Conservation (phyloP, 2,329 filamentous ascomycete genomes). For the Neonectria ditissima region DNA sequence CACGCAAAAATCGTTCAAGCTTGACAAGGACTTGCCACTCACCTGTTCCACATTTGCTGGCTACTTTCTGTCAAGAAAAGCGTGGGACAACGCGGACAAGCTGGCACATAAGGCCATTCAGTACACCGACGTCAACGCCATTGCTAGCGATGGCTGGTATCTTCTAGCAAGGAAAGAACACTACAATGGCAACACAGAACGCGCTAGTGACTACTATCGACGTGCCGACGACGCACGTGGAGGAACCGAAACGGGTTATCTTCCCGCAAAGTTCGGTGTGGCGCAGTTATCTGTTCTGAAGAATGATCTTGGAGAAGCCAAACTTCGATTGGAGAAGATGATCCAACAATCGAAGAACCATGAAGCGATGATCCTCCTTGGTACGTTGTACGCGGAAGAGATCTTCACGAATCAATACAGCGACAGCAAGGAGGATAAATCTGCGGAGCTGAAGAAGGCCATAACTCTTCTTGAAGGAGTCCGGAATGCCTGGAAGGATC, state of each 20-base stretch:
- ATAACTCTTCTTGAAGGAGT: constrained; percentile 86
- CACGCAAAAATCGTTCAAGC: constrained; percentile 92
- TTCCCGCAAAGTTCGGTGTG: constrained; percentile 94
- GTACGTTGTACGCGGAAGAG: constrained; percentile 93
- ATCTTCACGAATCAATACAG: constrained; percentile 82
- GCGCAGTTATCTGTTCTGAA: constrained; percentile 89
- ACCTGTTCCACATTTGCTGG: constrained; percentile 90
- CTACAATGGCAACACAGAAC: constrained; percentile 78
- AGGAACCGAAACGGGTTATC: constrained; percentile 88
- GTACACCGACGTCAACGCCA: constrained; percentile 93
- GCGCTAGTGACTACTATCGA: constrained; percentile 87
- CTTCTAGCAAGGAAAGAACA: constrained; percentile 92
- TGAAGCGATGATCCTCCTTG: constrained; percentile 92
- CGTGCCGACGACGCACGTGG: constrained; percentile 92
- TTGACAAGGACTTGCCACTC: constrained; percentile 90
- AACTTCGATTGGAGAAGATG: constrained; percentile 94
- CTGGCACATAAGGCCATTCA: constrained; percentile 94
- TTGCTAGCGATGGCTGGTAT: constrained; percentile 98
- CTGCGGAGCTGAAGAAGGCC: constrained; percentile 85
- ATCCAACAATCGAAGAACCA: constrained; percentile 84
- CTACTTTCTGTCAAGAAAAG: constrained; percentile 89
- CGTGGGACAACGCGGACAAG: constrained; percentile 83
- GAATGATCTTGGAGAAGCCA: constrained; percentile 89
- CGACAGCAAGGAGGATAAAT: constrained; percentile 87
- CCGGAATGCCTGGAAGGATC: constrained; percentile 89